Base-by-base conservation (phyloP, 2,329 filamentous ascomycete species). In the Scedosporium apiospermum region DNA sequence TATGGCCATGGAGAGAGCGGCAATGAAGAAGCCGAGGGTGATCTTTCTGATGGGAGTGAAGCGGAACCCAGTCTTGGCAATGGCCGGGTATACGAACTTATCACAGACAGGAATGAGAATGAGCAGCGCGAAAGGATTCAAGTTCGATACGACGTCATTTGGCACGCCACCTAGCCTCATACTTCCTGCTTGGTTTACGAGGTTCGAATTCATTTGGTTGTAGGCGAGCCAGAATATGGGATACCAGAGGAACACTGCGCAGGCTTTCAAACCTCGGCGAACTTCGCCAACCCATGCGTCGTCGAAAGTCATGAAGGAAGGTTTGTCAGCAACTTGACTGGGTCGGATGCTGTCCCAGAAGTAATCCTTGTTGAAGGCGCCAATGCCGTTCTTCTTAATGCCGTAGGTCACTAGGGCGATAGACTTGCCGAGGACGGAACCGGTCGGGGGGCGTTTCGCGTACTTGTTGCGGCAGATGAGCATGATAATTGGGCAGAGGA, bases 41-140 rank as follows among this genome's bases (percentile, higher is more conserved):
- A 93, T 91, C 74, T 86, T 87, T 75, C 86, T 90, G 75, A 91
- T 87, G n/a, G 88, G 90, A 0, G 82, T 87, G 74, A 91, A 88
- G 64, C 80, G 80, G 70, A 91, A 82, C 64, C 82, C 82, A n/a
- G 77, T 70, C 67, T 82, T 85, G 68, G 86, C 83, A 57, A 92
- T 80, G 23, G 80, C 68, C 0, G 89, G 89, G 72, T 91, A 93
- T 64, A 92, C 70, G 61, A 88, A 58, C 21, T 77, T 79, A 70
- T 93, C 88, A 69, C 85, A 83, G 63, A 92, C 76, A 0, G 88
- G 88, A 58, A 91, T 90, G 68, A 90, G 80, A 68, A 92, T 87
- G 67, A 93, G 84, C 63, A 92, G 82, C 9, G 87, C 80, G 64
- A 93, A 83, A 0, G 89, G 88, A 71, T 92, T 86, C 49, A 92